Evolutionary conservation across 1,284 basidiomycete genomes (phyloP), one percentile per base, ranked within the genome.

Genomic region (Trametes hirsuta): DNA sequence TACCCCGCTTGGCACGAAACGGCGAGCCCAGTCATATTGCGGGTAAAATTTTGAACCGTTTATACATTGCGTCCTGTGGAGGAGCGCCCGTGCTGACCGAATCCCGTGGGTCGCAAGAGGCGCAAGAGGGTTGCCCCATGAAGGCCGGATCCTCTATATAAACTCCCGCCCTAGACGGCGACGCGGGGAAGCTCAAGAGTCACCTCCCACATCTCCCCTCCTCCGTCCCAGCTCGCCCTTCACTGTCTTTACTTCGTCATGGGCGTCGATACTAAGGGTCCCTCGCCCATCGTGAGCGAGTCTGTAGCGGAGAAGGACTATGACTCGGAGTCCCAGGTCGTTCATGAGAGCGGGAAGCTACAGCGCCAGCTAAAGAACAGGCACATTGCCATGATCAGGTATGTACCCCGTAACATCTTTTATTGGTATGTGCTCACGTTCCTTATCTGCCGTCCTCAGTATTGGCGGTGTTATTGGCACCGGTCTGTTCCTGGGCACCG

Each of bases 381-480:
- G 62, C 75, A 77, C 62, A 71, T 76, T 50, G 74, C 75, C 56
- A 76, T 77, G 76, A 77, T 76, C 64, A 75, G 73, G 73, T 74
- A 12, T 24, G 68, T 62, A 4, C 14, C 11, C 41, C 18, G 45
- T 56, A 9, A 41, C 39, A 2, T 8, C 21, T 22, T 39, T 6
- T 3, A 36, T 6, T 6, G 2, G 48, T 49, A n/a, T 22, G 35
- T 37, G n/a, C 51, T 52, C 25, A 53, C 34, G 21, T 1, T 22
- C 11, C 10, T 40, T 25, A 34, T 18, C 39, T 44, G 5, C 44
- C 30, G 30, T 8, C 5, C 30, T 8, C 30, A 77, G 75, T 75
- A 77, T 77, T 55, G 75, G 75, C 58, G 75, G 74, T 76, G 90
- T 92, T 60, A 91, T 92, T 64, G 90, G 90, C 56, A 91, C 89